Conservation (phyloP, 2,329 filamentous ascomycete species). For the Cladophialophora yegresii region DNA sequence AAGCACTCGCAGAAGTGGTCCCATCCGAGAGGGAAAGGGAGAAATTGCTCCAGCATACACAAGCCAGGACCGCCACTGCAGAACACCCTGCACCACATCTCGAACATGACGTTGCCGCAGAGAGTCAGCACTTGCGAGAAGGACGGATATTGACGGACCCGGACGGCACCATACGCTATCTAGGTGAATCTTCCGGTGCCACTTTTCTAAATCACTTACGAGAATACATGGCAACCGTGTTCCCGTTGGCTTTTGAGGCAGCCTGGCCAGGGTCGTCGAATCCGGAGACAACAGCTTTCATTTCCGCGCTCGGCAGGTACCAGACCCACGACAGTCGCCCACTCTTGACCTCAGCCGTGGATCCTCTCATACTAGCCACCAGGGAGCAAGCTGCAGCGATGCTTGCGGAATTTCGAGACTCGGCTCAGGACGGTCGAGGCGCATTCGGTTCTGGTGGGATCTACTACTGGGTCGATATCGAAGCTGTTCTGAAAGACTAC, state of each 20-base stretch:
- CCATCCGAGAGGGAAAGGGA: slow-evolving; percentile 22
- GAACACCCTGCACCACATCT: slow-evolving; percentile 6
- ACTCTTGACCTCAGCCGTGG: slow-evolving; percentile 43
- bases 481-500: slow-evolving; percentile 42
- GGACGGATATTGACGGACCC: slow-evolving; percentile 51
- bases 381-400: slow-evolving; percentile 45
- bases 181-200: slow-evolving; percentile 55
- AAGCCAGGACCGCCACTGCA: slow-evolving; percentile 7
- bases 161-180: slow-evolving; percentile 51
- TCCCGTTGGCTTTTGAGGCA: slow-evolving; percentile 41
- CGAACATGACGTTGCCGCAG: slow-evolving; percentile 35
- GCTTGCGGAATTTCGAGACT: slow-evolving; percentile 47
- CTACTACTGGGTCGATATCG: slow-evolving; percentile 53
- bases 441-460: slow-evolving; percentile 51
- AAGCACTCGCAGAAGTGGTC: slow-evolving; percentile 27
- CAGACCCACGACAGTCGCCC: slow-evolving; percentile 53
- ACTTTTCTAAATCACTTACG: slow-evolving; percentile 56
- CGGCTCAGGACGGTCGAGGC: slow-evolving; percentile 52
- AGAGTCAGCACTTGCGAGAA: slow-evolving; percentile 20
- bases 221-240: slow-evolving; percentile 49
- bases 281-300: slow-evolving; percentile 41
- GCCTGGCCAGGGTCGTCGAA: slow-evolving; percentile 19
- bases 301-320: slow-evolving; percentile 50
- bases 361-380: slow-evolving; percentile 47
- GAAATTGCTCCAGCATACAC: slow-evolving; percentile 19